Evolutionary conservation across 306 rosid genomes (phyloP), one percentile per base, ranked within the genome.

Genomic region (Malus sylvestris): DNA sequence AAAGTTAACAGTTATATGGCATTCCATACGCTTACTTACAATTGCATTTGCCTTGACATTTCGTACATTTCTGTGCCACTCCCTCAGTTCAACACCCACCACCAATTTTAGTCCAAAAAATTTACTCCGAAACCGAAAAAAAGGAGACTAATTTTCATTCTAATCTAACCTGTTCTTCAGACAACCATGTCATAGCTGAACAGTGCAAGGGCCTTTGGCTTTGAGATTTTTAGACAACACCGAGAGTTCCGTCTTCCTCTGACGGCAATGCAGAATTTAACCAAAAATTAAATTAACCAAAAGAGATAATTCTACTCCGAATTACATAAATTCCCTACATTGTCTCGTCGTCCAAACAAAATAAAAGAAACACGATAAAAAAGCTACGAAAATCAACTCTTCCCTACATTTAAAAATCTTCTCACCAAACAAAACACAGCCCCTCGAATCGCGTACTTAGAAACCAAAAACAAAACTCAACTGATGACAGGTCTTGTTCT

Each of bases 41-140:
- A 67, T 91, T 92, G 85, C 99, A 95, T 19, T 79, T 61, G 72
- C 85, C 90, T 82, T 85, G 78, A 77, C 99, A 95, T 75, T 44
- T 95, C 10, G 99, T 97, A 73, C 99, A 95, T 3, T 5, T 44
- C 99, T 97, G 61, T 5, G 67, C 79, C 23, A 86, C 91, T 61
- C 81, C 86, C 69, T 88, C 85, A 4, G 88, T 61, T 58, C 68
- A 2, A 66, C 33, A 38, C 53, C 71, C 73, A 30, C 13, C 42
- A 68, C 38, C 75, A 62, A 29, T 60, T 57, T 20, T 19, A n/a
- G 58, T 20, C 53, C 51, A 14, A 10, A 68, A 66, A 61, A 11
- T 72, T 51, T 44, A 74, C 42, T 46, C 69, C 67, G 11, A 33
- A 27, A 14, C 73, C 58, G 2, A 20, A 16, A 61, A 38, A 60